Evolutionary conservation across 306 rosid species (phyloP), one percentile per base, ranked within the genome.

Genomic region (Cucurbita moschata): DNA sequence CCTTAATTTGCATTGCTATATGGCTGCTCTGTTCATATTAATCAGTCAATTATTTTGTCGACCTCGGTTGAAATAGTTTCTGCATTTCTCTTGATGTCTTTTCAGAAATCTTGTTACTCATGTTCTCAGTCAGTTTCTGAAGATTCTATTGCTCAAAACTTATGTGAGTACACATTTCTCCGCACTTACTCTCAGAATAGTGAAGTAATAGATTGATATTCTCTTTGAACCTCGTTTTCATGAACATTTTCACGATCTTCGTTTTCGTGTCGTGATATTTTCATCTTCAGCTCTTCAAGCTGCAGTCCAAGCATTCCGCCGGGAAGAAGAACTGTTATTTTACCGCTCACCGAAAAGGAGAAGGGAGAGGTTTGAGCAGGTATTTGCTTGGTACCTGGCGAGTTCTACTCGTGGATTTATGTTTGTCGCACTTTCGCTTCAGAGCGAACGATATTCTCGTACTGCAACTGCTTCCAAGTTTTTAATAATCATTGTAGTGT

Each of bases 331-430:
- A 69, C 76, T 92, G 35, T 88, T 84, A 74, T 86, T 86, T 77
- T 81, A 84, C 82, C 88, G 93, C 65, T 84, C 96, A 71, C 81
- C 91, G 18, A 95, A 95, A 82, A 85, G 89, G 82, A 91, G 83
- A 82, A 89, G 86, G 84, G 97, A 95, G 77, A 79, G 87, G 79
- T 76, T 87, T 82, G 96, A 95, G 71, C 97, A 91, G 99, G 99
- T 95, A 72, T 81, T 72, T 82, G 44, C 40, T 46, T 77, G 76
- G 47, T 73, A 72, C 55, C 65, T 62, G 19, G 63, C 54, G 5
- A 18, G 10, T 65, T 43, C 38, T 65, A 43, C 54, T 5, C 8
- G 3, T 50, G 54, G 18, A 14, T 50, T 50, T 50, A 50, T 14
- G 23, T 62, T 38, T 1, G 6, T 37, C 13, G 16, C 46, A 3